These are phyloP conservation scores for Colletotrichum tropicicola DNA, from an alignment of 2,329 filamentous ascomycete species.

Conservation along the genomic window DNA sequence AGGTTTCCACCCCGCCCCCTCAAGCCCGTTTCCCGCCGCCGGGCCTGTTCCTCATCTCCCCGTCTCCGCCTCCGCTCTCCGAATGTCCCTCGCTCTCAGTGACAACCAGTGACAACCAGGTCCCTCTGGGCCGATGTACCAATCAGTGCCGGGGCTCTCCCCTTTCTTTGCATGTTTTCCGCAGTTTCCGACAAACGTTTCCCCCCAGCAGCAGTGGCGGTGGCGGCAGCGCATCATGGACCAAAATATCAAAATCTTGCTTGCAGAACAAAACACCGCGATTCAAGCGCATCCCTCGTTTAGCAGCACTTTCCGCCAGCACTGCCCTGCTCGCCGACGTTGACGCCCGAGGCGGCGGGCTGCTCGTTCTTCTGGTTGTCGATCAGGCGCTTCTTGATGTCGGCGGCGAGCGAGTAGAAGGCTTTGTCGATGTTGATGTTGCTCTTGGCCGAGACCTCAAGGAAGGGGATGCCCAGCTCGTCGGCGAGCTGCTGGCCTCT, in stretches of 20 bases:
- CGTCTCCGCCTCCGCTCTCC: slow-evolving; percentile 3
- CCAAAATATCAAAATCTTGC: slow-evolving; percentile 15
- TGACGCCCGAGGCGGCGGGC: slow-evolving; percentile 66
- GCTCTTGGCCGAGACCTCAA: slow-evolving; percentile 98
- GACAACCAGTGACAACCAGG: background rate
- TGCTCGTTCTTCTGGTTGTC: slow-evolving; percentile 86
- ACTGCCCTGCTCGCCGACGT: slow-evolving; percentile 71
- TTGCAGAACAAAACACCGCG: background rate
- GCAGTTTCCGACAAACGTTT: background rate
- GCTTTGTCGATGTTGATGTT: slow-evolving; percentile 99
- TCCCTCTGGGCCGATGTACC: background rate
- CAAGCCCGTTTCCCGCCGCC: background rate
- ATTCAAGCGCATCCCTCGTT: slow-evolving; percentile 33
- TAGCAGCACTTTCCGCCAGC: slow-evolving; percentile 81
- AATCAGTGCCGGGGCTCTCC: background rate
- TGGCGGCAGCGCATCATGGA: slow-evolving; percentile 17
- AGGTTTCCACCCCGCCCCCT: background rate
- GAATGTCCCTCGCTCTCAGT: background rate
- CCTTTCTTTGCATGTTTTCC: background rate
- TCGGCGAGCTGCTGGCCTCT: slow-evolving; percentile 92
- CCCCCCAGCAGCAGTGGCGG: background rate
- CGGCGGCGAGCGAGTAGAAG: slow-evolving; percentile 92
- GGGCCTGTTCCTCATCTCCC: background rate
- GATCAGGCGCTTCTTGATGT: slow-evolving; percentile 98
- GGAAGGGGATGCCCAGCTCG: slow-evolving; percentile 96